Conservation (phyloP, 345 rosid genomes). For the Lenwebbia sp. region DNA sequence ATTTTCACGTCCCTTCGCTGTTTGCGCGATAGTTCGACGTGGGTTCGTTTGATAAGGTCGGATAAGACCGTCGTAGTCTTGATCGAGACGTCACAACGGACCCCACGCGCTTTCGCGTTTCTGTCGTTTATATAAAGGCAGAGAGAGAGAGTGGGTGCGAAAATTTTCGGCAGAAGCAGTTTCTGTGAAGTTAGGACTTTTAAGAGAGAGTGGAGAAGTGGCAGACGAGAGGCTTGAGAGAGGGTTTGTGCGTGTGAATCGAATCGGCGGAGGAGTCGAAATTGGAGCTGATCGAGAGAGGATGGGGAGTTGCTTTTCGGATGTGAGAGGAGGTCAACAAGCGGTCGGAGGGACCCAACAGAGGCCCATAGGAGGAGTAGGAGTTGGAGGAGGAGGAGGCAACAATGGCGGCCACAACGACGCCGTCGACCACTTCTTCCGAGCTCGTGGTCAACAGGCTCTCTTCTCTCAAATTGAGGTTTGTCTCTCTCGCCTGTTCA, state of each 20-base stretch:
- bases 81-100: not conserved
- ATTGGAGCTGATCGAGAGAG: not conserved
- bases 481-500: not conserved
- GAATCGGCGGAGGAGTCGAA: not conserved
- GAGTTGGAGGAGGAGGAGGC: not conserved
- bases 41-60: not conserved
- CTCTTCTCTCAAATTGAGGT: conserved; percentile 77
- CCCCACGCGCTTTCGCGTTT: not conserved
- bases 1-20: not conserved
- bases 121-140: not conserved
- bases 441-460: conserved; percentile 33
- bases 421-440: conserved; percentile 66
- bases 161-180: not conserved
- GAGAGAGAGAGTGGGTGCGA: not conserved
- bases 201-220: rapidly evolving
- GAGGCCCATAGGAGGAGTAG: conserved; percentile 5
- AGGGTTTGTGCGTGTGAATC: not conserved
- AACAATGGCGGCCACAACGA: conserved; percentile 32
- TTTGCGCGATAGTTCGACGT: not conserved
- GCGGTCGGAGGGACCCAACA: conserved; percentile 53
- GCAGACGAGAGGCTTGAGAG: not conserved
- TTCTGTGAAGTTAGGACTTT: not conserved
- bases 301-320: conserved; percentile 66
- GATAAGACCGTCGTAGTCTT: rapidly evolving
- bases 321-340: conserved; percentile 59